Base-by-base conservation (phyloP, 805 yeast species). In the Yamadazyma laniorum region DNA sequence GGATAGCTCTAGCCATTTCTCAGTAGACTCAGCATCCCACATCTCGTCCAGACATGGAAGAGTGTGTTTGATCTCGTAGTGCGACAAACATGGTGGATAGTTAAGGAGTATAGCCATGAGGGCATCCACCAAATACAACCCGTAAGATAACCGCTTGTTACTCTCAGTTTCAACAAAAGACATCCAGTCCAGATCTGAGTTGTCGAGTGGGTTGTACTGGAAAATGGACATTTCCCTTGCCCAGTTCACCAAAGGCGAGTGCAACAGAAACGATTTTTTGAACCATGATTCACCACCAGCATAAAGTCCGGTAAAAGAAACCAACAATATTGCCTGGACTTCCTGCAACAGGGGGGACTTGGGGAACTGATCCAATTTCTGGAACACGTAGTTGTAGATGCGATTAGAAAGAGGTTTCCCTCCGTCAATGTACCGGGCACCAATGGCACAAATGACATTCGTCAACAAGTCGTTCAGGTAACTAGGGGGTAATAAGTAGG, bases 1-100 rank as follows among this genome's bases (percentile, higher is more conserved):
- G 6, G 19, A 29, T 12, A 13, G 12, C 13, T 11, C 15, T n/a
- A 14, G 9, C 32, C 32, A 29, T 29, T 29, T 18, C 18, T 13
- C 11, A 15, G 18, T 7, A 7, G 32, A 6, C 16, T 29, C 19
- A 7, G 32, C 32, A 6, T 9, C n/a, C 32, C 32, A 29, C 6
- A 29, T 7, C 32, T 29, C 32, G 12, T 29, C 32, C 11, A n/a
- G 12, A 15, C 32, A 29, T 14, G 32, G 32, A 6, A 29, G 18
- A 15, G 17, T 29, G 16, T 29, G 32, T 16, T 29, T 29, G 13
- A 29, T 13, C 16, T 29, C 32, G 16, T 29, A 29, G 18, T 29
- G 32, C n/a, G 32, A 29, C 18, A 29, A 29, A 9, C 19, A 29
- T 14, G 32, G 32, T 5, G 32, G 32, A 16, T 29, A 29, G 18